Conservation (phyloP, 2,329 filamentous ascomycete genomes). For the Triangularia verruculosa region DNA sequence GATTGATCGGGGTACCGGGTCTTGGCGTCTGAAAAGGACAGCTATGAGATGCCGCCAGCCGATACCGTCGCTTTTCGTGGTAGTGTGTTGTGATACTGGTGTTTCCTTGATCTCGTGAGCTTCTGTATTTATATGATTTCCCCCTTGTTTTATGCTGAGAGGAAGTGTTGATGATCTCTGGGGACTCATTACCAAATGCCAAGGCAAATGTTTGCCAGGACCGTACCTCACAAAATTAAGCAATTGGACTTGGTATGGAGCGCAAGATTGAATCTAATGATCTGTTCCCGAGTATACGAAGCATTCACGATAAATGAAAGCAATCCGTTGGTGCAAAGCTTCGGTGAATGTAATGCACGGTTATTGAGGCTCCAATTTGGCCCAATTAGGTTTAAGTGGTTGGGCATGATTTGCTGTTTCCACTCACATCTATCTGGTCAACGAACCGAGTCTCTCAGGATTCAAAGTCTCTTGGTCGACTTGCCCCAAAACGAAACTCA, state of each 20-base stretch:
- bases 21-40: conserved; percentile 4
- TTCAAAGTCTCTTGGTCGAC: not conserved
- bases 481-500: no score
- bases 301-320: no score
- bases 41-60: not conserved
- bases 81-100: not conserved
- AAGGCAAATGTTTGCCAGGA: not conserved
- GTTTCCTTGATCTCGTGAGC: not conserved
- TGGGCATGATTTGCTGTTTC: conserved; percentile 5
- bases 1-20: not conserved
- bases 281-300: not conserved
- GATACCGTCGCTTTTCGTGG: not conserved
- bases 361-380: not conserved
- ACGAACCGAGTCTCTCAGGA: not conserved
- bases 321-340: no score
- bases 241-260: not conserved
- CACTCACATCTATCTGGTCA: not conserved
- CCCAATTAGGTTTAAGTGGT: not conserved
- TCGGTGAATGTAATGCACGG: not conserved
- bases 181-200: not conserved
- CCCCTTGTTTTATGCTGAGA: no score
- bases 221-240: not conserved
- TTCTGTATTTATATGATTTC: not conserved
- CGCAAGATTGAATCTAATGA: not conserved
- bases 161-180: not conserved